Conservation (phyloP, 192 early-diverging fungal species). For the Linnemannia exigua region DNA sequence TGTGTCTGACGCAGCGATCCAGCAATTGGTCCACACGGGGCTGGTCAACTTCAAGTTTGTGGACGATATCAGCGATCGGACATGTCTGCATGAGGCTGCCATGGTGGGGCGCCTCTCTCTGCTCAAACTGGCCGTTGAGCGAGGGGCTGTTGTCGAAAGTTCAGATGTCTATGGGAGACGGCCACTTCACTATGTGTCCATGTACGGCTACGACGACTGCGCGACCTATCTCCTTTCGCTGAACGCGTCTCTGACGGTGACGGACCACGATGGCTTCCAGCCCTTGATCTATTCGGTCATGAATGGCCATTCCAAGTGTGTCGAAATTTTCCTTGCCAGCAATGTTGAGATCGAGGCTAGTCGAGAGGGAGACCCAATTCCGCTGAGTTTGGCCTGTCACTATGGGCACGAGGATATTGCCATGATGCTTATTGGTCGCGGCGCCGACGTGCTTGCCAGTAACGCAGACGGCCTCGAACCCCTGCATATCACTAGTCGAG, state of each 20-base stretch:
- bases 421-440: constrained; percentile 78
- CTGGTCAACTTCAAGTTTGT: constrained; percentile 83
- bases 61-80: constrained; percentile 96
- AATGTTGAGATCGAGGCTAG: constrained; percentile 74
- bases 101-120: constrained; percentile 82
- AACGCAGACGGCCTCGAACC: constrained; percentile 90
- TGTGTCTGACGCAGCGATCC: constrained; percentile 62
- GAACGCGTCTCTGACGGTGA: constrained; percentile 65
- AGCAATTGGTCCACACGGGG: constrained; percentile 71
- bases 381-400: constrained; percentile 90
- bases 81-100: constrained; percentile 90
- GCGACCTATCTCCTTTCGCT: constrained; percentile 69
- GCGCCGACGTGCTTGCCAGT: constrained; percentile 75
- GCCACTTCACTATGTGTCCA: constrained; percentile 94
- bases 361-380: constrained; percentile 73
- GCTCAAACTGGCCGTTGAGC: constrained; percentile 68
- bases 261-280: constrained; percentile 92
- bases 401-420: constrained; percentile 93
- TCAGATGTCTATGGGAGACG: constrained; percentile 91
- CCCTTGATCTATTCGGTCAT: constrained; percentile 91
- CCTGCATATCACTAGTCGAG: constrained; percentile 89
- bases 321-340: constrained; percentile 78
- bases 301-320: constrained; percentile 82
- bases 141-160: constrained; percentile 65
- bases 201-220: constrained; percentile 87